Percentiles rank a stretch among this genome's conserved stretches.
Evolutionary conservation across 1,284 basidiomycete species (phyloP).

Genomic region (Trametes pubescens): DNA sequence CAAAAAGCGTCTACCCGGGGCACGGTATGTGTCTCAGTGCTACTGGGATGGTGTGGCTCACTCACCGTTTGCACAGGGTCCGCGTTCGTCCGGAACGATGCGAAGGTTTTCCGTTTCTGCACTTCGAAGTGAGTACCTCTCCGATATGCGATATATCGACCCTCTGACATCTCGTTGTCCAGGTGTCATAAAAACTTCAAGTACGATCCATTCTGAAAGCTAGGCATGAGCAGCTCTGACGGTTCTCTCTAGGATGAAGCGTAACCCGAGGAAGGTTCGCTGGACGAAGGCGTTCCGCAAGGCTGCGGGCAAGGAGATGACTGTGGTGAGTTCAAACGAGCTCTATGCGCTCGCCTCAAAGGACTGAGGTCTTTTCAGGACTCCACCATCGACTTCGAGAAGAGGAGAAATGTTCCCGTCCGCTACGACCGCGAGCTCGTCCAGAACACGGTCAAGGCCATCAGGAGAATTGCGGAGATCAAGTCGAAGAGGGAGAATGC

Average conservation of each 20-base stretch:
- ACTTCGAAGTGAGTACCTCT: conserved; percentile 83
- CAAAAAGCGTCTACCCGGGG: conserved; percentile 93
- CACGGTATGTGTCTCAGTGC: conserved; percentile 66
- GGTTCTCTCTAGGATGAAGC: conserved; percentile 85
- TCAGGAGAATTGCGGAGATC: conserved; percentile 96
- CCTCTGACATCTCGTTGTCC: conserved; percentile 21
- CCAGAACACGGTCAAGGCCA: conserved; percentile 95
- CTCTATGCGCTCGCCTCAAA: conserved; percentile 3
- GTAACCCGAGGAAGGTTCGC: conserved; percentile 98
- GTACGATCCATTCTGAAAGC: conserved; percentile 46
- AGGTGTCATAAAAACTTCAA: conserved; percentile 99
- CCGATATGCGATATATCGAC: not conserved
- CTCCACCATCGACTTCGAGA: conserved; percentile 99
- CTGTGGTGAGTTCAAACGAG: conserved; percentile 71
- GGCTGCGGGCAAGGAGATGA: conserved; percentile 99
- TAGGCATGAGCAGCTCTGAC: conserved; percentile 8
- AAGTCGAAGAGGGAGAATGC: conserved; percentile 90
- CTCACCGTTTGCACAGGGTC: conserved; percentile 58
- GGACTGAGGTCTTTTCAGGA: conserved; percentile 63
- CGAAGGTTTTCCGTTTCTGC: conserved; percentile 97
- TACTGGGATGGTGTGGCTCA: not conserved
- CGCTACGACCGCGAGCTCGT: conserved; percentile 97
- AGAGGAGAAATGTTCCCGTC: conserved; percentile 97
- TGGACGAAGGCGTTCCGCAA: conserved; percentile 99
- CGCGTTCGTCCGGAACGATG: conserved; percentile 96